Evolutionary conservation across 2,329 filamentous ascomycete genomes (phyloP).

Genomic region (Claviceps sp.): DNA sequence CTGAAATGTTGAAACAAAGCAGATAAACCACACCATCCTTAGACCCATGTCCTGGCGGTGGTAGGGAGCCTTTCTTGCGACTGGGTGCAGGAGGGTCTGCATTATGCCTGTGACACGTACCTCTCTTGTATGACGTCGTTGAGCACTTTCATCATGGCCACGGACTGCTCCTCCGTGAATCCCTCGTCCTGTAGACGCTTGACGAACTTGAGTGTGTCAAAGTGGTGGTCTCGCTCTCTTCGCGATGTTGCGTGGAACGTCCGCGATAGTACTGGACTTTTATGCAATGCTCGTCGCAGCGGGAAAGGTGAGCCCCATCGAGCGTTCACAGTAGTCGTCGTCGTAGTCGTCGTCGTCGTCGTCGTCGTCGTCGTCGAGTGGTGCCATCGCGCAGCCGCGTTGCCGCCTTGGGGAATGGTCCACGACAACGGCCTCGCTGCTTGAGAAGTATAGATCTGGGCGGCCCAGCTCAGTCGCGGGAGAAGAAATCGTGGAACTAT

Average conservation of each 20-base stretch:
- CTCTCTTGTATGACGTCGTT: conserved; percentile 96
- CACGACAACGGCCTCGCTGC: conserved; percentile 12
- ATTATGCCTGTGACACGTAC: conserved; percentile 21
- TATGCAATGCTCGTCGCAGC: neutral
- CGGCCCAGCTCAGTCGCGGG: conserved; percentile 40
- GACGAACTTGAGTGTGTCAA: conserved; percentile 96
- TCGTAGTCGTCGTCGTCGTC: too few relatives aligned
- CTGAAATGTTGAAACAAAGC: neutral
- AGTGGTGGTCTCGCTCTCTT: conserved; percentile 71
- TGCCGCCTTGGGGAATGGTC: conserved; percentile 8
- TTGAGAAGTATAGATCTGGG: conserved; percentile 15
- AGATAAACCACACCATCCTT: too few relatives aligned
- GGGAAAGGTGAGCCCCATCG: conserved; percentile 1
- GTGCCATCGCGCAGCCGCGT: conserved; percentile 4
- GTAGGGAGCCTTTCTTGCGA: too few relatives aligned
- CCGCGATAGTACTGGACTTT: conserved; percentile 19
- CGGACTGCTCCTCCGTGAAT: conserved; percentile 88
- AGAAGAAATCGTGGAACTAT: conserved; percentile 40
- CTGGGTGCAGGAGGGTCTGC: too few relatives aligned
- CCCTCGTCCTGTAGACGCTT: conserved; percentile 80
- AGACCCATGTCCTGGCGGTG: too few relatives aligned
- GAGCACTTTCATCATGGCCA: conserved; percentile 96
- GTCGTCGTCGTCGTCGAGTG: neutral
- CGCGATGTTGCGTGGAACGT: conserved; percentile 54
- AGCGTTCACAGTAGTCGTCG: neutral